phyloP scores from a whole-genome alignment of 768 basidiomycete genomes.

The Jaapia argillacea region DNA sequence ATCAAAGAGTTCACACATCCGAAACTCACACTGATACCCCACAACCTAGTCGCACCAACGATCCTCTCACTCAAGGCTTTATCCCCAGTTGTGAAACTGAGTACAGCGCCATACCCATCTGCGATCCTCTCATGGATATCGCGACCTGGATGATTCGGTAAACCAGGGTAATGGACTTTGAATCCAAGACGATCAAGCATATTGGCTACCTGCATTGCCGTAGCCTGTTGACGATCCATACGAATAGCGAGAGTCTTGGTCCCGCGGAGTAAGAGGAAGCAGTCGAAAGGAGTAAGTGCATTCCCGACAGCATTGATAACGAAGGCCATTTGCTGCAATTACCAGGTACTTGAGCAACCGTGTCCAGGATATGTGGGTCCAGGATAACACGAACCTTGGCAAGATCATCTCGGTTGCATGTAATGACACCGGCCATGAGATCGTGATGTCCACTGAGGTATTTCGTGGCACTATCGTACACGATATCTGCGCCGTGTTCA shows the following conservation, averaged over 20 bases:
- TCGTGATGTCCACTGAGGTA: constrained; percentile 98
- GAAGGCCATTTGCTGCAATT: constrained; percentile 70
- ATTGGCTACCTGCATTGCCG: constrained; percentile 73
- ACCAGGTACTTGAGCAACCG: neutral
- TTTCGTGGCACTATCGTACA: constrained; percentile 97
- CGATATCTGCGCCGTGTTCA: constrained; percentile 93
- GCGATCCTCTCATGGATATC: constrained; percentile 90
- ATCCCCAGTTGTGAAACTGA: constrained; percentile 92
- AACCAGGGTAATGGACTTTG: constrained; percentile 85
- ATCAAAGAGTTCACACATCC: constrained; percentile 97
- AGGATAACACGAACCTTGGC: constrained; percentile 49
- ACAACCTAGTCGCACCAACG: constrained; percentile 85
- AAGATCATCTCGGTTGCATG: constrained; percentile 85
- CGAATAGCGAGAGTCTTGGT: constrained; percentile 94
- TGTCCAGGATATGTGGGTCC: neutral
- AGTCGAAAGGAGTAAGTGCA: constrained; percentile 91
- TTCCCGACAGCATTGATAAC: constrained; percentile 92
- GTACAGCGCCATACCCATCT: constrained; percentile 84
- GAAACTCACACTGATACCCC: constrained; percentile 98
- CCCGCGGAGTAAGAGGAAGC: constrained; percentile 90
- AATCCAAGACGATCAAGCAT: constrained; percentile 85
- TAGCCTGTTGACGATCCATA: constrained; percentile 88
- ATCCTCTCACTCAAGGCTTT: constrained; percentile 85
- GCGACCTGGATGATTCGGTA: constrained; percentile 69
- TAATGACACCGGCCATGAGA: constrained; percentile 95